Evolutionary conservation across 345 rosid species (phyloP), one percentile per base, ranked within the genome.

Genomic region (Hirschfeldia incana): DNA sequence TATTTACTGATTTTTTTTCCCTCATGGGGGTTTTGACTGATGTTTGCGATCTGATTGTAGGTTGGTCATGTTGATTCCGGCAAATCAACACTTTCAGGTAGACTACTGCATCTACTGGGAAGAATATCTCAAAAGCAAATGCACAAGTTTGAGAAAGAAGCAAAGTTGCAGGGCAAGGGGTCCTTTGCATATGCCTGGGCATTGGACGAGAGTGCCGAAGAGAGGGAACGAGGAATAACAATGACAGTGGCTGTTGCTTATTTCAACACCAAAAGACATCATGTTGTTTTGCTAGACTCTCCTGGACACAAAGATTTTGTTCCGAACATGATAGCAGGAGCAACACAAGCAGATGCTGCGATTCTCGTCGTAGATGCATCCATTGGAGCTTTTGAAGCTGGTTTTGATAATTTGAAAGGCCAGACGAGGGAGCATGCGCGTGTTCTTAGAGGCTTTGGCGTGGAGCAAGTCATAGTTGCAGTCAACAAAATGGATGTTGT

Each of bases 21-120:
- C n/a, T n/a, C n/a, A n/a, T n/a, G n/a, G n/a, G n/a, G n/a, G n/a
- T n/a, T n/a, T n/a, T n/a, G n/a, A n/a, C 70, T 36, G 29, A 61
- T 62, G 44, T 61, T 11, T 59, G 21, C 21, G 36, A 67, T 73
- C 39, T 67, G 28, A 39, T 73, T 34, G 44, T 83, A 95, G 99
- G 98, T 93, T 85, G 99, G 99, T 74, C 99, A 95, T 88, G 99
- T 95, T 68, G 99, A 95, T 87, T 90, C 99, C 0, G 98, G 99
- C 66, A 95, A 95, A 80, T 95, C 99, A 79, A 95, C 99, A 57
- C 97, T 95, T 65, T 91, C 99, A 1, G 99, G 99, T 74, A 91
- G 99, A 85, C 80, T 95, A 67, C 85, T 95, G 63, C 95, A 89
- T 86, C 90, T 93, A 9, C 85, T 89, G 78, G 99, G 99, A 82